Percentiles rank a stretch among this genome's conserved stretches.
phyloP scores from a whole-genome alignment of 192 early-diverging fungal species.

The Physocladia obscura region DNA sequence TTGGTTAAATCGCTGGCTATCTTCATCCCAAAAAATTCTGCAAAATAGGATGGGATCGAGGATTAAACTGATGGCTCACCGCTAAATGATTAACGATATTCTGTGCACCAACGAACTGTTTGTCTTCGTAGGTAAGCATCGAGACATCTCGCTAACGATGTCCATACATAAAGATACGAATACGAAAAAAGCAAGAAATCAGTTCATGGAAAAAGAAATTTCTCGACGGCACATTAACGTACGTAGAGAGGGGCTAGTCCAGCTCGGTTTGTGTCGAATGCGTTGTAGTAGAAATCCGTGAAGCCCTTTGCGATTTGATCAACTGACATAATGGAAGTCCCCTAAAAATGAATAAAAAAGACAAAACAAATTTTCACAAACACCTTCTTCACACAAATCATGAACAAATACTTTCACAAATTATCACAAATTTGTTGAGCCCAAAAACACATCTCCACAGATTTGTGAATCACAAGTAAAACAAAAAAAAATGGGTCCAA shows the following conservation, averaged over 20 bases:
- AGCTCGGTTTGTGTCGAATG: conserved; percentile 75
- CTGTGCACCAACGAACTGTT: conserved; percentile 55
- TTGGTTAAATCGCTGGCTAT: too few relatives aligned
- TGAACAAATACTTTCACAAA: too few relatives aligned
- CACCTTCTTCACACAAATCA: not conserved
- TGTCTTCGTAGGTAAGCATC: conserved; percentile 86
- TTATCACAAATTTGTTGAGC: too few relatives aligned
- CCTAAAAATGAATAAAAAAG: too few relatives aligned
- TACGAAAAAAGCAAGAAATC: not conserved
- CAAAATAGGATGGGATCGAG: not conserved
- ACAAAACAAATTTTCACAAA: too few relatives aligned
- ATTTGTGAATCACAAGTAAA: too few relatives aligned
- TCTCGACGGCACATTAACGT: conserved; percentile 41
- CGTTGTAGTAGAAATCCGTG: conserved; percentile 81
- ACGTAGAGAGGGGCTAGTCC: conserved; percentile 77
- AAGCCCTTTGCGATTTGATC: conserved; percentile 68
- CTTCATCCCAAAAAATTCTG: too few relatives aligned
- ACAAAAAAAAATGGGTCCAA: too few relatives aligned
- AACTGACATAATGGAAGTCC: conserved; percentile 5
- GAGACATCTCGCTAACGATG: conserved; percentile 78
- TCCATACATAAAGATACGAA: too few relatives aligned
- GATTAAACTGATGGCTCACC: conserved; percentile 43
- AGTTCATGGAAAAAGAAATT: not conserved
- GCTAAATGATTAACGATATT: conserved; percentile 76
- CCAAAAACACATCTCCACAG: too few relatives aligned